A percentile compares a stretch with the other conserved stretches of the same genome.
These are phyloP conservation scores for Clohesyomyces aquaticus DNA, from an alignment of 495 filamentous ascomycete genomes.

Conservation along the genomic window DNA sequence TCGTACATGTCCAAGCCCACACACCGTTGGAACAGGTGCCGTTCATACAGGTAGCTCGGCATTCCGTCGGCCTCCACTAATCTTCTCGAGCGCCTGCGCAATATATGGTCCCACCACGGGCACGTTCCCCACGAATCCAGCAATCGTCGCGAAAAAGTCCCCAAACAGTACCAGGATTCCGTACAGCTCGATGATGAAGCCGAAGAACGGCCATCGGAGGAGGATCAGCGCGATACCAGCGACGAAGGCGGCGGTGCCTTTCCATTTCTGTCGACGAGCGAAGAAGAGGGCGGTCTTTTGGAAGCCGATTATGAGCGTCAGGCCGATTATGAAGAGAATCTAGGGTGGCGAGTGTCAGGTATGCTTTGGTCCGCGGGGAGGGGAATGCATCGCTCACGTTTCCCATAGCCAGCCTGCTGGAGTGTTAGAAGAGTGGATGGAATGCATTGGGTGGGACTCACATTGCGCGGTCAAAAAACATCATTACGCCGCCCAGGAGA, in stretches of 20 bases:
- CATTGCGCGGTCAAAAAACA: constrained; percentile 98
- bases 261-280: constrained; percentile 85
- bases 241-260: constrained; percentile 88
- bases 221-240: constrained; percentile 84
- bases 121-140: constrained; percentile 79
- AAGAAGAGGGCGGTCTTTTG: constrained; percentile 92
- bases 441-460: constrained; percentile 47
- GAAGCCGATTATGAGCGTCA: constrained; percentile 93
- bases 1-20: background rate
- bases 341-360: constrained; percentile 42
- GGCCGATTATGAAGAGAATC: constrained; percentile 96
- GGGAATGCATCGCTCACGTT: constrained; percentile 71
- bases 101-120: constrained; percentile 87
- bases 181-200: constrained; percentile 89
- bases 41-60: constrained; percentile 74
- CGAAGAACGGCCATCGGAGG: constrained; percentile 82
- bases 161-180: constrained; percentile 93
- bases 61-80: constrained; percentile 68
- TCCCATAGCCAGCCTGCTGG: constrained; percentile 79
- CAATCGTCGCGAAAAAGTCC: constrained; percentile 92
- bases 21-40: no score
- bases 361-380: constrained; percentile 13
- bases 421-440: constrained; percentile 24
- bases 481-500: constrained; percentile 85
- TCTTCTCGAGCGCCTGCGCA: constrained; percentile 65